These are phyloP conservation scores for Coemansia sp. DNA, from an alignment of 192 early-diverging fungal genomes.

Conservation along the genomic window DNA sequence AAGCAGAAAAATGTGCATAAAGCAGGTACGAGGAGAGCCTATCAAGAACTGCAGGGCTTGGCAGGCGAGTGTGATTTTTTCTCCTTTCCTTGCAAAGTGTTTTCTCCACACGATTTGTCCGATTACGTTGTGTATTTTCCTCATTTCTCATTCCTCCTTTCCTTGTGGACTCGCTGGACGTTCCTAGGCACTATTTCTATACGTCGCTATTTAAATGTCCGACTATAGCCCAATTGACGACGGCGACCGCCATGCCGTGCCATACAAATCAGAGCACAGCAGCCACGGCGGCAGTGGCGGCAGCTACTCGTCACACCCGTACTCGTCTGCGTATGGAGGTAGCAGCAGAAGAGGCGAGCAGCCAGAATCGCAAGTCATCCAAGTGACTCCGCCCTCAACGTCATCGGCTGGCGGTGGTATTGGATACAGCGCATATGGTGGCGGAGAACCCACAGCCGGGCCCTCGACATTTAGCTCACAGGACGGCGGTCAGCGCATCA, in stretches of 20 bases:
- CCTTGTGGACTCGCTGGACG: not conserved
- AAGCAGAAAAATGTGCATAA: not conserved
- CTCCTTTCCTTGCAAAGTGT: too few species aligned
- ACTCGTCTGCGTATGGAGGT: conserved; percentile 21
- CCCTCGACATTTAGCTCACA: conserved; percentile 51
- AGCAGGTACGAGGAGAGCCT: not conserved
- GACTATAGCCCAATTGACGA: conserved; percentile 44
- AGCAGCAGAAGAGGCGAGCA: not conserved
- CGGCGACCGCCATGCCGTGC: conserved; percentile 10
- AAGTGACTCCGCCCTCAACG: conserved; percentile 11
- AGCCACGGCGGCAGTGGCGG: conserved; percentile 7
- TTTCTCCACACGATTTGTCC: not conserved
- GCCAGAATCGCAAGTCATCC: conserved; percentile 29
- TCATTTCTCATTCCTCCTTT: not conserved
- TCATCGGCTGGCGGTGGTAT: not conserved
- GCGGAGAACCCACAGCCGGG: conserved; percentile 36
- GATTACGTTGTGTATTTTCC: not conserved
- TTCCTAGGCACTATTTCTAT: not conserved
- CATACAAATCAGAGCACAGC: conserved; percentile 15
- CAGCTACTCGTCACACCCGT: conserved; percentile 40
- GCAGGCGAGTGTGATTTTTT: not conserved
- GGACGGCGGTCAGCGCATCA: conserved; percentile 62
- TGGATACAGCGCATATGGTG: conserved; percentile 12
- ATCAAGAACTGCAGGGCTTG: not conserved
- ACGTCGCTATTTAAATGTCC: conserved; percentile 27